Percentiles rank a stretch among this genome's conserved stretches.
Conservation (phyloP, 148 eudicot genomes). For the Tetragonia tetragonoides region DNA sequence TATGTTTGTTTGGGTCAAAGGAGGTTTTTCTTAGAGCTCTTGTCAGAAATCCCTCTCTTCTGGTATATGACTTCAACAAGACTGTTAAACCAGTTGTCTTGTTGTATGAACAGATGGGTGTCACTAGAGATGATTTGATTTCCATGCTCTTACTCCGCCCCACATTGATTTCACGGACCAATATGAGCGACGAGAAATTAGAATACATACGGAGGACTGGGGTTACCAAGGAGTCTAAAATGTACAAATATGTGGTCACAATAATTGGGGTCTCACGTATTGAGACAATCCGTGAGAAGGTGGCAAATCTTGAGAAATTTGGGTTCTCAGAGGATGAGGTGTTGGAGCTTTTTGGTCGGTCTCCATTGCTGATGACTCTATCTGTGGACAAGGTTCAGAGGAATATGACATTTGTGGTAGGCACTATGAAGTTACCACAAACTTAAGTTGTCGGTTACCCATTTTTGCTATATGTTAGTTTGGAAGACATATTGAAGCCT, state of each 20-base stretch:
- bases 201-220: conserved; percentile 62
- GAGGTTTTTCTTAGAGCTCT: conserved; percentile 52
- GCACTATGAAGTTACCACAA: conserved; percentile 56
- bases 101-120: conserved; percentile 50
- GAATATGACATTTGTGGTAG: conserved; percentile 66
- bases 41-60: conserved; percentile 67
- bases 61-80: conserved; percentile 51
- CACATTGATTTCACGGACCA: conserved; percentile 50
- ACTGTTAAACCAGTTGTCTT: conserved; percentile 44
- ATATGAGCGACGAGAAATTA: conserved; percentile 53
- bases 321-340: conserved; percentile 71
- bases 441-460: conserved; percentile 38
- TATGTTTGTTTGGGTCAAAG: conserved; percentile 53
- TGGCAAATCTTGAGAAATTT: conserved; percentile 62
- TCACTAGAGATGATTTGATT: conserved; percentile 44
- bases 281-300: conserved; percentile 63
- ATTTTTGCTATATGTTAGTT: conserved; percentile 44
- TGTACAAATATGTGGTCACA: conserved; percentile 72
- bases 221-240: conserved; percentile 46
- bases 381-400: conserved; percentile 73
- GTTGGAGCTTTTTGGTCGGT: conserved; percentile 50
- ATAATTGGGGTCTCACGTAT: conserved; percentile 60
- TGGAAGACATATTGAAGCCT: conserved; percentile 65
- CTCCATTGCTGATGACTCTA: conserved; percentile 53
- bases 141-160: conserved; percentile 58